A percentile compares a stretch with the other conserved stretches of the same genome.
phyloP scores from a whole-genome alignment of 306 rosid species.

The Dryas alaskensis region DNA sequence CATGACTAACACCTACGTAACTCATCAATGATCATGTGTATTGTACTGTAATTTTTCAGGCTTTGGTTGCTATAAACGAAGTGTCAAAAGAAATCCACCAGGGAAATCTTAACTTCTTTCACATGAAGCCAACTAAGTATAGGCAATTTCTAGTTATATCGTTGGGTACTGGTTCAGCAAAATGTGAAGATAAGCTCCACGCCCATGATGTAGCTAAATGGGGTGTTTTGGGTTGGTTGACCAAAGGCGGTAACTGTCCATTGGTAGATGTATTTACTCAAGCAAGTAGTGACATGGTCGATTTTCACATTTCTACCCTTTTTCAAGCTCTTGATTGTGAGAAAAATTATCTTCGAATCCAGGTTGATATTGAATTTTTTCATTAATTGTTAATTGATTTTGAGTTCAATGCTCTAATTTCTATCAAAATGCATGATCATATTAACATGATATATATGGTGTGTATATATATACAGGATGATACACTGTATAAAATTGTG shows the following conservation, averaged over 20 bases:
- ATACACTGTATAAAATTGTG: slow-evolving; percentile 8
- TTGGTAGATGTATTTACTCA: slow-evolving; percentile 28
- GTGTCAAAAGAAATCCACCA: slow-evolving; percentile 25
- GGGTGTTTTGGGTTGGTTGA: slow-evolving; percentile 38
- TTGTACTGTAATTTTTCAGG: neutral
- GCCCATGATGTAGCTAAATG: slow-evolving; percentile 35
- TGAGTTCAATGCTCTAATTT: too few relatives aligned
- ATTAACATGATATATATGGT: too few relatives aligned
- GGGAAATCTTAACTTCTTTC: slow-evolving; percentile 30
- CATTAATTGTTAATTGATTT: too few relatives aligned
- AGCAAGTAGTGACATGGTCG: slow-evolving; percentile 35
- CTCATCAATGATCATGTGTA: too few relatives aligned
- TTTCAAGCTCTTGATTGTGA: slow-evolving; percentile 33
- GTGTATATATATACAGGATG: neutral
- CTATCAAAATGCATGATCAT: too few relatives aligned
- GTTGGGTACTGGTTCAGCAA: slow-evolving; percentile 37
- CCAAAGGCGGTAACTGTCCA: slow-evolving; percentile 21
- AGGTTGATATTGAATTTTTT: neutral
- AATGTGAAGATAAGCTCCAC: slow-evolving; percentile 26
- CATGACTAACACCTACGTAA: too few relatives aligned
- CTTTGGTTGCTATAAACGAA: slow-evolving; percentile 37
- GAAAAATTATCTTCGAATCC: slow-evolving; percentile 31
- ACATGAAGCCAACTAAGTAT: slow-evolving; percentile 23
- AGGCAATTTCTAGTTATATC: slow-evolving; percentile 32
- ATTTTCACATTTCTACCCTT: slow-evolving; percentile 21